Percentiles rank a stretch among this genome's conserved stretches.
These are phyloP conservation scores for Backusella macrospora DNA, from an alignment of 192 early-diverging fungal genomes.

Conservation along the genomic window DNA sequence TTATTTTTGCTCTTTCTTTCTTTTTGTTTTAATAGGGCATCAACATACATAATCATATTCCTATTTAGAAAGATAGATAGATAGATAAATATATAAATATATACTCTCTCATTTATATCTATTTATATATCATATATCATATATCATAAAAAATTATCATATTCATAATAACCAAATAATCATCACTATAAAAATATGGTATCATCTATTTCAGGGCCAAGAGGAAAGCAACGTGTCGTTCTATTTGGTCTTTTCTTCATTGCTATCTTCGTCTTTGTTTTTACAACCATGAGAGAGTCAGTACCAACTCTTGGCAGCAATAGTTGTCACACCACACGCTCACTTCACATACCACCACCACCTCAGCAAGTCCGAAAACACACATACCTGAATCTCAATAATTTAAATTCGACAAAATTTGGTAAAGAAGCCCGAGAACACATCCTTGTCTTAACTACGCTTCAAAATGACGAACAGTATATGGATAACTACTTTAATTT, in stretches of 20 bases:
- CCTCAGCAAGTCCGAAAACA: background rate
- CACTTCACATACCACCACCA: background rate
- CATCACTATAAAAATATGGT: background rate
- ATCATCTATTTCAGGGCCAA: slow-evolving; percentile 4
- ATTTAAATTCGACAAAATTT: slow-evolving; percentile 28
- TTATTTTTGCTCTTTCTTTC: background rate
- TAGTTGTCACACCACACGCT: slow-evolving; percentile 18
- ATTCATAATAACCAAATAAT: too few species aligned
- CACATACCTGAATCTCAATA: slow-evolving; percentile 29
- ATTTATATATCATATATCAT: background rate
- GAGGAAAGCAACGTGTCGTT: slow-evolving; percentile 15
- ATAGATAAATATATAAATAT: background rate
- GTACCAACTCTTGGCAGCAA: slow-evolving; percentile 3
- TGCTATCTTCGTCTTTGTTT: background rate
- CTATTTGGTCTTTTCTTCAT: background rate
- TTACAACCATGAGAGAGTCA: background rate
- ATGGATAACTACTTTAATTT: slow-evolving; percentile 65
- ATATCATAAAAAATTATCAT: background rate
- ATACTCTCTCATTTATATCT: background rate
- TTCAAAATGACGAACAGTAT: slow-evolving; percentile 60
- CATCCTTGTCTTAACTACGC: slow-evolving; percentile 62
- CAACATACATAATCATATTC: background rate
- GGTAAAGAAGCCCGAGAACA: slow-evolving; percentile 28
- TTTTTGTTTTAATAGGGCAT: background rate
- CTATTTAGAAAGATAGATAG: background rate